Base-by-base conservation (phyloP, 176 grass and related monocot species). In the Lolium multiflorum region DNA sequence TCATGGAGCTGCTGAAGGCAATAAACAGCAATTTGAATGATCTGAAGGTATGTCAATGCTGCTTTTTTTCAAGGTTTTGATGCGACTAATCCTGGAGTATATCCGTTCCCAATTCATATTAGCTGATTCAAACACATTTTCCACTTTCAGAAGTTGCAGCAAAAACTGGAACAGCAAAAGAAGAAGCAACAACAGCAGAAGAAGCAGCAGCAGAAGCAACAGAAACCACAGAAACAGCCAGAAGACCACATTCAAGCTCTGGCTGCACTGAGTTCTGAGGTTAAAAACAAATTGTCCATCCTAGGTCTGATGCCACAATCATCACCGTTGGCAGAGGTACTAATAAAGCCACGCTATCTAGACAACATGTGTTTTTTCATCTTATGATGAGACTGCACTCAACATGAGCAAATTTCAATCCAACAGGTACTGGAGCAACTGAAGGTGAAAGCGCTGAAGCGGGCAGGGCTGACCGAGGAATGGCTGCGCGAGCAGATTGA, bases 11-110 rank as follows among this genome's bases (percentile, higher is more conserved):
- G n/a, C 75, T 99, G 70, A 99, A 96, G 89, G 76, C 90, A 18
- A 91, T 99, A 83, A 99, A 99, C 77, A 82, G 90, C 80, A 94
- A 87, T 89, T 85, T 99, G 68, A 96, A 88, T 62, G 91, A 96
- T 61, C 85, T 96, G 24, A 96, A 96, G 97, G 97, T 92, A 90
- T 82, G 56, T 37, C 81, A 13, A 35, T 72, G 9, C 16, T 64
- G 10, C 52, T 35, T 4, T 43, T 25, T 66, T 84, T 24, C 18
- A 48, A 49, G 6, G n/a, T 72, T 81, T 25, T 21, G 20, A 54
- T 78, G n/a, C 48, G 75, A 49, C 69, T 20, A 35, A 63, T 75
- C 20, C 2, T 84, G 64, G 65, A 74, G 0, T 9, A 38, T 62
- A 78, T 60, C 7, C 12, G 0, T 10, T 31, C 89, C 11, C 9